A percentile compares a stretch with the other conserved stretches of the same genome.
These are phyloP conservation scores for Tagetes patula DNA, from an alignment of 129 eudicot genomes.

Conservation along the genomic window DNA sequence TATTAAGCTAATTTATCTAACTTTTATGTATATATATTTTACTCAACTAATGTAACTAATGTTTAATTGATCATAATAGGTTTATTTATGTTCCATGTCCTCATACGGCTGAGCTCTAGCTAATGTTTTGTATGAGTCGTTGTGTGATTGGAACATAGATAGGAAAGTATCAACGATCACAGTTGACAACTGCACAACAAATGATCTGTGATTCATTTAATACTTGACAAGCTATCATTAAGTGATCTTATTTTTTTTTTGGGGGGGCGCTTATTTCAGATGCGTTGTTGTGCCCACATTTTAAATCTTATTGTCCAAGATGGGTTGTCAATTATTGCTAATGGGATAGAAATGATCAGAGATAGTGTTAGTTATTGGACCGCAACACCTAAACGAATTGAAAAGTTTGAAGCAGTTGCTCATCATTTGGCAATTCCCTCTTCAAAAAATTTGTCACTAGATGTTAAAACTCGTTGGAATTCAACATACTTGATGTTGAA, in stretches of 20 bases:
- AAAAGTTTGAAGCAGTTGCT: conserved; percentile 2
- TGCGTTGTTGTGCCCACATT: no score
- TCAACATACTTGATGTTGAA: no score
- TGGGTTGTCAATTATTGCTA: no score
- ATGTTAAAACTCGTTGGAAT: no score
- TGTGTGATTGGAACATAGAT: background rate
- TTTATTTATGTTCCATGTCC: background rate
- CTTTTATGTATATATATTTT: no score
- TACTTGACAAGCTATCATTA: background rate
- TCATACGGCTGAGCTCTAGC: background rate
- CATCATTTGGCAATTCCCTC: conserved; percentile 5
- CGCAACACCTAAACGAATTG: background rate
- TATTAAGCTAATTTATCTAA: background rate
- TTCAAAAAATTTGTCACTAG: background rate
- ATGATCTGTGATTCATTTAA: background rate
- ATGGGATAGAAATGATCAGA: background rate
- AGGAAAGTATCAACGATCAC: background rate
- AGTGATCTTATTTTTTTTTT: background rate
- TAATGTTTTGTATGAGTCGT: background rate
- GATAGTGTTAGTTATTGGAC: conserved; percentile 3
- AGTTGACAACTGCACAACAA: background rate
- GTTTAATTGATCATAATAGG: background rate
- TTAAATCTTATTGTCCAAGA: no score
- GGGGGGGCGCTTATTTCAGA: background rate
- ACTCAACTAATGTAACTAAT: background rate